Evolutionary conservation across 306 rosid genomes (phyloP).

Genomic region (Ceratonia siliqua): DNA sequence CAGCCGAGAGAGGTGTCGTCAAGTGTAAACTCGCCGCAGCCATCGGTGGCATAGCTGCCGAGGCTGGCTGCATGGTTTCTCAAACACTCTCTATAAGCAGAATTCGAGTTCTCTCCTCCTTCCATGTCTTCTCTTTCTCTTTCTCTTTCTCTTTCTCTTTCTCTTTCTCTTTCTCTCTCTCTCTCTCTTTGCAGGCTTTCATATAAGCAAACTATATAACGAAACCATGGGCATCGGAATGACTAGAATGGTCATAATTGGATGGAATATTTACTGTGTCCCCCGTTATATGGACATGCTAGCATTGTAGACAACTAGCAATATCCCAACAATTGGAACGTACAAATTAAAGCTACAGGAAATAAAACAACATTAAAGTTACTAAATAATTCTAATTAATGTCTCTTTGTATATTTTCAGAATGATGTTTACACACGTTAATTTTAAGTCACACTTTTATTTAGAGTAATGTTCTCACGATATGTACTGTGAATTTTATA

Average conservation of each 20-base stretch:
- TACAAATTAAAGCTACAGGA: background rate
- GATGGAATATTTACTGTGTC: slow-evolving; percentile 40
- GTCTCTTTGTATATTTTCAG: no score
- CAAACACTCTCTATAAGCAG: slow-evolving; percentile 66
- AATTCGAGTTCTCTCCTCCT: slow-evolving; percentile 45
- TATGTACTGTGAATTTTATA: no score
- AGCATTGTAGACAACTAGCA: slow-evolving; percentile 47
- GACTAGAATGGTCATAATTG: slow-evolving; percentile 40
- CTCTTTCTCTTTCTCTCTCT: background rate
- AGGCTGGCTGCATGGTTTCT: slow-evolving; percentile 94
- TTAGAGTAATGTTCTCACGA: no score
- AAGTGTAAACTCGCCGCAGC: slow-evolving; percentile 82
- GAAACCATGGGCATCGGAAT: slow-evolving; percentile 14
- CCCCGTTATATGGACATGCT: slow-evolving; percentile 50
- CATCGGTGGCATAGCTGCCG: slow-evolving; percentile 93
- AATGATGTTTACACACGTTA: background rate
- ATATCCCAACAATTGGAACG: background rate
- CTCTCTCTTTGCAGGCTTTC: background rate
- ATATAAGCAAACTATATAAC: slow-evolving; percentile 14
- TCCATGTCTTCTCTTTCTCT: background rate
- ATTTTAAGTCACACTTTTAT: no score
- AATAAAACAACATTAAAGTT: background rate
- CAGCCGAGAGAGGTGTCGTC: slow-evolving; percentile 42
- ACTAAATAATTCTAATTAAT: background rate
- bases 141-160: background rate